Evolutionary conservation across 164 flowering plant genomes (phyloP), one percentile per base, ranked within the genome.

Genomic region (Chimonanthus praecox): DNA sequence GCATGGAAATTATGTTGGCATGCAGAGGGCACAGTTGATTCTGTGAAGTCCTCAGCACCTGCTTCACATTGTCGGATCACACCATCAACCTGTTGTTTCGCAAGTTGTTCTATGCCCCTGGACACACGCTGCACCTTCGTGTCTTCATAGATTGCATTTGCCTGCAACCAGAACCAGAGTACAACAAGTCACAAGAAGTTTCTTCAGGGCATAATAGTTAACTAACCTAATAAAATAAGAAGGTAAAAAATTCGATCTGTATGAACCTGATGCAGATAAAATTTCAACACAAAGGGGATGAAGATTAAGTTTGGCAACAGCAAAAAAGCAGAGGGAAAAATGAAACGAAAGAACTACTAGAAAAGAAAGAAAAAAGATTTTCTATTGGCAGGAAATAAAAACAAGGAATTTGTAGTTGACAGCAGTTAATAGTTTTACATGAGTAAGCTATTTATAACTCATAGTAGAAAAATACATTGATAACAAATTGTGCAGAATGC

Each of bases 41-140:
- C 94, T 18, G 75, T 77, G 73, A 87, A 88, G 79, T 76, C 84
- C 71, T 89, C 94, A 49, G 98, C 92, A 71, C 97, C 97, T 66
- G 90, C 94, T 79, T 91, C 95, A 80, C 85, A 81, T 77, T 74
- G 89, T 67, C 97, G 90, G 51, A 95, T 89, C 64, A 95, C 88
- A 58, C 99, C 99, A 80, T 91, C 98, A 63, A 88, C 99, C 84
- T 92, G 97, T 80, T 89, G 87, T 70, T 82, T 83, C 50, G 97
- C 97, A 68, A 92, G 89, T 70, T 78, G 87, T 70, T 89, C 88
- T 54, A 90, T 78, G 74, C 88, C 83, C 73, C 81, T 88, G 63
- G 89, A 90, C 85, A 86, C 89, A 51, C 85, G 79, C 60, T 79
- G 87, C 64, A 84, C 86, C 71, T 83, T 74, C 87, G 88, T 78